phyloP scores from a whole-genome alignment of 1,284 basidiomycete species.

The Ganoderma resinaceum region DNA sequence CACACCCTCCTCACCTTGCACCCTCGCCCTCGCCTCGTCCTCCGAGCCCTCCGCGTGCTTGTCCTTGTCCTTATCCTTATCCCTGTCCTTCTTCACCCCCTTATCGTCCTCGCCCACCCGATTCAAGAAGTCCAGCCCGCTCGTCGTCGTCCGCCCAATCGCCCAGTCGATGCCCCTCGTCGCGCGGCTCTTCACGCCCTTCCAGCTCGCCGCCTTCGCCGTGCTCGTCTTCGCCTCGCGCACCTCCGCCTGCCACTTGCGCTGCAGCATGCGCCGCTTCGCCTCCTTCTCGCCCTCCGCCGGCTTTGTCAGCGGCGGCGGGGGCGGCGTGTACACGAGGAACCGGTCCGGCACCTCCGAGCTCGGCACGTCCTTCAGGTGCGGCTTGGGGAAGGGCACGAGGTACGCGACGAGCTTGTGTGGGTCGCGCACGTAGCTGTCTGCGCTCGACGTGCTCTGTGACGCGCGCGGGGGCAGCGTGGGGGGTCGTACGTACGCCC shows the following conservation, averaged over 20 bases:
- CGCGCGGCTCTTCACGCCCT: slow-evolving; percentile 6
- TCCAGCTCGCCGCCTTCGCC: slow-evolving; percentile 7
- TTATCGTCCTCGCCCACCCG: not conserved
- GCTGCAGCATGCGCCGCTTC: slow-evolving; percentile 4
- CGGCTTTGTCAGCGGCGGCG: slow-evolving; percentile 1
- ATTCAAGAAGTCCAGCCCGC: slow-evolving; percentile 3
- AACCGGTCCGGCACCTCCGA: not conserved
- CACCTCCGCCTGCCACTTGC: slow-evolving; percentile 10
- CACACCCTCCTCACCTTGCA: not conserved
- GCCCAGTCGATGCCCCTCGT: slow-evolving; percentile 8
- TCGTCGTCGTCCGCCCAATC: slow-evolving; percentile 5
- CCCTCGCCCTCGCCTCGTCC: not conserved
- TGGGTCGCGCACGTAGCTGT: slow-evolving; percentile 6
- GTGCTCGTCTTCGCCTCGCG: slow-evolving; percentile 8
- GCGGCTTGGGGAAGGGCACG: slow-evolving; percentile 3
- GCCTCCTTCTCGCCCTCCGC: slow-evolving; percentile 8
- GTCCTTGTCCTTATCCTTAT: not conserved
- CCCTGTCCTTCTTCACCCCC: not conserved
- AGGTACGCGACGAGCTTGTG: slow-evolving; percentile 10
- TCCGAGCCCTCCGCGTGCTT: not conserved
- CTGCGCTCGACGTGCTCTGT: not conserved
- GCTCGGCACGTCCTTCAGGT: not conserved
- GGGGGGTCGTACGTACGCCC: not conserved
- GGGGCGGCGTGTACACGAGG: slow-evolving; percentile 5
- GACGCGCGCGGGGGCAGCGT: not conserved